Evolutionary conservation across 148 eudicot genomes (phyloP).

Genomic region (Camellia sinensis): DNA sequence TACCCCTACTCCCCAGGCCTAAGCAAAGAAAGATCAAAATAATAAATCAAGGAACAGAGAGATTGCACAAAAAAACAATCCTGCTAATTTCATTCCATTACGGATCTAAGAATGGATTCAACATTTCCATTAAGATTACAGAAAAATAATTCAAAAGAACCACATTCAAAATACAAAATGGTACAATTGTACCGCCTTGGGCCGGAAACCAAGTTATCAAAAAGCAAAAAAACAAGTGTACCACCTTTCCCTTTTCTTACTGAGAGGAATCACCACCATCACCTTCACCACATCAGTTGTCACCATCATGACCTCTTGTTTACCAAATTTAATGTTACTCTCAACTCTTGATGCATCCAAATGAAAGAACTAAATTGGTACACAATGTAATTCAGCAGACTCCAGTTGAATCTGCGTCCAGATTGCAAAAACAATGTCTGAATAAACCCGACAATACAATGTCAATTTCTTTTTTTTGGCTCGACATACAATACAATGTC

Average conservation of each 20-base stretch:
- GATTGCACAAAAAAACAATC: no score
- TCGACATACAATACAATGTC: not conserved
- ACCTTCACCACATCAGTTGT: not conserved
- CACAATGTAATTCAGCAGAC: not conserved
- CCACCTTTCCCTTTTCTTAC: no score
- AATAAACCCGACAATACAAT: not conserved
- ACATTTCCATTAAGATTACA: no score
- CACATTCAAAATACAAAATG: not conserved
- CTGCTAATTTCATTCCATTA: not conserved
- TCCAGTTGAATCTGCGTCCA: not conserved
- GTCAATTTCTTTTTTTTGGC: no score
- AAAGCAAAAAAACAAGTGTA: no score
- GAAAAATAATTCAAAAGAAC: no score
- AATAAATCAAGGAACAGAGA: no score
- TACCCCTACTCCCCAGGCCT: no score
- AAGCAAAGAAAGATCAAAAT: no score
- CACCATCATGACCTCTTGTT: not conserved
- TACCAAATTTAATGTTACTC: not conserved
- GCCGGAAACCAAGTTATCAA: no score
- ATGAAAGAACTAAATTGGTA: not conserved
- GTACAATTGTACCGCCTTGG: not conserved
- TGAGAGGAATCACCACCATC: not conserved
- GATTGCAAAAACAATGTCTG: not conserved
- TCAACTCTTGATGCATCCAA: conserved; percentile 8
- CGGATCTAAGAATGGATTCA: not conserved